Conservation (phyloP, 2,329 filamentous ascomycete species). For the Colletotrichum sp. region DNA sequence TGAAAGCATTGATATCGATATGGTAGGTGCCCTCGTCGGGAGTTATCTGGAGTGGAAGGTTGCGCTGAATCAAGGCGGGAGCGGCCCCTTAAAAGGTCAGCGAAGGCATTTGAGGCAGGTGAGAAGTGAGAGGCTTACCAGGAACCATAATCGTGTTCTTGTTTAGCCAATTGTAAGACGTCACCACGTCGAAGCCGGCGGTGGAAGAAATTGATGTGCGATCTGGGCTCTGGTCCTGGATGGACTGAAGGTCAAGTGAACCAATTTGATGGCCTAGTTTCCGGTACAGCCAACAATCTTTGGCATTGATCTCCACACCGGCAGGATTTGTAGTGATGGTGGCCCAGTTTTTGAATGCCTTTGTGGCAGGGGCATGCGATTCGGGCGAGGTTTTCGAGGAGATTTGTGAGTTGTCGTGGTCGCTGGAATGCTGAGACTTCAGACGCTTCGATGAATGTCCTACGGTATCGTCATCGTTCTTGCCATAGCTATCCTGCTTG, state of each 20-base stretch:
- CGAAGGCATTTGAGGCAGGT: neutral
- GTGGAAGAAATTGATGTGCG: neutral
- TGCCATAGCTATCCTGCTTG: neutral
- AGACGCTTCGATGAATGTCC: neutral
- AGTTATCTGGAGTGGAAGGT: neutral
- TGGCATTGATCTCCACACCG: neutral
- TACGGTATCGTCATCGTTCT: neutral
- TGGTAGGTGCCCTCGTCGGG: neutral
- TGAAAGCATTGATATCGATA: neutral
- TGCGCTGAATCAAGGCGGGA: neutral
- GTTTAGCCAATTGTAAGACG: neutral
- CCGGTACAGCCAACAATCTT: neutral
- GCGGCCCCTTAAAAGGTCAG: neutral
- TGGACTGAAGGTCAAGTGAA: no score
- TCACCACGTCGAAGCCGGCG: neutral
- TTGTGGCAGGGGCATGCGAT: neutral
- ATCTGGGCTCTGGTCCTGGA: no score
- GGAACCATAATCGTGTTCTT: neutral
- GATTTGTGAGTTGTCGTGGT: rapidly evolving
- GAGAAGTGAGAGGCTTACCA: neutral
- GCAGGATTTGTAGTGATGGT: no score
- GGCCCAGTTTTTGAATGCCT: no score
- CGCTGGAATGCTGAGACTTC: neutral
- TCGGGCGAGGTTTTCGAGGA: rapidly evolving
- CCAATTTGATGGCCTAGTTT: no score